Evolutionary conservation across 495 filamentous ascomycete species (phyloP), one percentile per base, ranked within the genome.

Genomic region (Trypethelium eluteriae): DNA sequence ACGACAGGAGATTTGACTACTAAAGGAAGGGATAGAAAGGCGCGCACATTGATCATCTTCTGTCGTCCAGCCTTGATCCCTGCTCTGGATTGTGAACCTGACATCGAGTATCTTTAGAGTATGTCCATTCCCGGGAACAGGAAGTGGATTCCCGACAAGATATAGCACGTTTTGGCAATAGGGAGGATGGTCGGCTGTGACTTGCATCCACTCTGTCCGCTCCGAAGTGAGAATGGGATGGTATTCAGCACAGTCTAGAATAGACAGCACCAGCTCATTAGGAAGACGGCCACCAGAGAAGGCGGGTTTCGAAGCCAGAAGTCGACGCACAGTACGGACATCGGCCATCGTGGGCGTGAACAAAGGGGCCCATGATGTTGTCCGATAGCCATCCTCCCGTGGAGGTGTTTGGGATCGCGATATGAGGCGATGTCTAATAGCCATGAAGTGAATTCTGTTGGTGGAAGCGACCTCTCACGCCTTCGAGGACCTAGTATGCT

Each of bases 131-230:
- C 10, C 9, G 5, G 49, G 49, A 5, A 53, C 5, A 53, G 49
- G 49, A n/a, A 53, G 10, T 9, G 49, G 49, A 14, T 18, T n/a
- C 18, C 49, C 49, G 18, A 53, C n/a, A n/a, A 53, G 49, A 25
- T 53, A 53, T 53, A 53, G 49, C 18, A 14, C 49, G 18, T 53
- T 53, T 5, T n/a, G 49, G 49, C 49, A 53, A 53, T 53, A 53
- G 9, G 49, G 49, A n/a, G 11, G 16, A n/a, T 53, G 5, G 0
- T n/a, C 5, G 11, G 49, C 9, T 14, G 5, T 25, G 12, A 53
- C 49, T 53, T 14, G 5, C 49, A 53, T 5, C 9, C 5, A 5
- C 18, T 53, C 49, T 0, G 9, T 53, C n/a, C 49, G 49, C 49
- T 53, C 49, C n/a, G 49, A 53, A n/a, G 11, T 53, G 9, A 53